Conservation (phyloP, 495 filamentous ascomycete species). For the Aspergillus affinis region DNA sequence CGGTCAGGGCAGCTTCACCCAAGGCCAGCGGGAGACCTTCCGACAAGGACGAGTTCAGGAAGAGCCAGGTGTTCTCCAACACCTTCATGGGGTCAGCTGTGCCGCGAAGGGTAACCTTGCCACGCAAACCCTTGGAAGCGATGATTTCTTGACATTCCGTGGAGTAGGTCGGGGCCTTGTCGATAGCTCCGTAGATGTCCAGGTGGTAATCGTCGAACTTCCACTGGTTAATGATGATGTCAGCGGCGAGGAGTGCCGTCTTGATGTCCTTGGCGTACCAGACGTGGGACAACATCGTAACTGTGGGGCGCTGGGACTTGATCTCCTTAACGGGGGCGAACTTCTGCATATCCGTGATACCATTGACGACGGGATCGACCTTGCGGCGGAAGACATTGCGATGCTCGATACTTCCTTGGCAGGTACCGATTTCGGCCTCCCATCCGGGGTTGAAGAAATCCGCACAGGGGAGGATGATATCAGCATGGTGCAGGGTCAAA, state of each 20-base stretch:
- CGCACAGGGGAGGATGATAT: constrained; percentile 63
- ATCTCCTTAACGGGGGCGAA: constrained; percentile 61
- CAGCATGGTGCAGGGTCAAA: constrained; percentile 61
- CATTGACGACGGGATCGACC: constrained; percentile 68
- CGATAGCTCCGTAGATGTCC: constrained; percentile 62
- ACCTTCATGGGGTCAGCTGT: constrained; percentile 58
- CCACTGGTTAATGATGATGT: constrained; percentile 66
- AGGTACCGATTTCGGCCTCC: constrained; percentile 65
- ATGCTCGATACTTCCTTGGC: constrained; percentile 57
- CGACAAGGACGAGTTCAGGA: constrained; percentile 66
- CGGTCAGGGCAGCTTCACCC: constrained; percentile 63
- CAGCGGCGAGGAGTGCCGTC: constrained; percentile 60
- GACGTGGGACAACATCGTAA: constrained; percentile 65
- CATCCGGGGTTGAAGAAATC: constrained; percentile 69
- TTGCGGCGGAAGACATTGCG: constrained; percentile 60
- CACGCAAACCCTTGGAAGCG: constrained; percentile 56
- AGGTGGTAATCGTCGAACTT: constrained; percentile 63
- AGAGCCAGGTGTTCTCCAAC: constrained; percentile 62
- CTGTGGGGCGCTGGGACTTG: constrained; percentile 56
- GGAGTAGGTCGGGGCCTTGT: constrained; percentile 59
- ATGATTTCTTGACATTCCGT: constrained; percentile 63
- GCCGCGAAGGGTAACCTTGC: constrained; percentile 53
- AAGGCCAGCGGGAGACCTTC: constrained; percentile 66
- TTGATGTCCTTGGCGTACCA: constrained; percentile 69
- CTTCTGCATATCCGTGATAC: constrained; percentile 64